Evolutionary conservation across 441 rosid genomes (phyloP), one percentile per base, ranked within the genome.

Genomic region (Bocquillonia castaneifolia): DNA sequence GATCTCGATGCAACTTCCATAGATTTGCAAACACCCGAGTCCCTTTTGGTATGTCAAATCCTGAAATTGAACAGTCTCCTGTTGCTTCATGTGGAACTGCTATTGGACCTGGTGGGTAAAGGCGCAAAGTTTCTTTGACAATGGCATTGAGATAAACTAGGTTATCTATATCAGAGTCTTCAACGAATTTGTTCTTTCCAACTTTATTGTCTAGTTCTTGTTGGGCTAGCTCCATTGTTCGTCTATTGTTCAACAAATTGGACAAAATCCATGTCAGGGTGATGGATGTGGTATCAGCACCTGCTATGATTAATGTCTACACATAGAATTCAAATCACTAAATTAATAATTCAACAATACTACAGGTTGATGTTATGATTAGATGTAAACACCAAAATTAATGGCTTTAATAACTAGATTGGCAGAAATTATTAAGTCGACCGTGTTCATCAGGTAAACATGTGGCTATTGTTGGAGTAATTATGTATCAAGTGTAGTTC

Each of bases 81-180:
- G 66, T 67, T 39, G 79, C 79, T 28, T 80, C 84, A 5, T 78
- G 77, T 10, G 80, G 83, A 3, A 83, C 83, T 54, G 73, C 59
- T 6, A 84, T 72, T 0, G 86, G 87, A 62, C 79, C 82, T 29
- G 86, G 77, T 26, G 87, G 88, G 74, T 81, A 82, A 18, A 85
- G n/a, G 22, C 85, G 81, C 26, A 84, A 52, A n/a, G n/a, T n/a
- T n/a, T n/a, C n/a, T n/a, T n/a, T n/a, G n/a, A n/a, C n/a, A n/a
- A n/a, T n/a, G n/a, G n/a, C n/a, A n/a, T n/a, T n/a, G n/a, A n/a
- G n/a, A n/a, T n/a, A n/a, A n/a, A n/a, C n/a, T n/a, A n/a, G 9
- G 90, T 78, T 79, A 25, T 71, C 67, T 3, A 85, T 62, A 64
- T 85, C 85, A 3, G 83, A 77, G 25, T 81, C 86, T 12, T 82